Conservation (phyloP, 2,329 filamentous ascomycete species). For the Phaeosphaeriaceae sp. region DNA sequence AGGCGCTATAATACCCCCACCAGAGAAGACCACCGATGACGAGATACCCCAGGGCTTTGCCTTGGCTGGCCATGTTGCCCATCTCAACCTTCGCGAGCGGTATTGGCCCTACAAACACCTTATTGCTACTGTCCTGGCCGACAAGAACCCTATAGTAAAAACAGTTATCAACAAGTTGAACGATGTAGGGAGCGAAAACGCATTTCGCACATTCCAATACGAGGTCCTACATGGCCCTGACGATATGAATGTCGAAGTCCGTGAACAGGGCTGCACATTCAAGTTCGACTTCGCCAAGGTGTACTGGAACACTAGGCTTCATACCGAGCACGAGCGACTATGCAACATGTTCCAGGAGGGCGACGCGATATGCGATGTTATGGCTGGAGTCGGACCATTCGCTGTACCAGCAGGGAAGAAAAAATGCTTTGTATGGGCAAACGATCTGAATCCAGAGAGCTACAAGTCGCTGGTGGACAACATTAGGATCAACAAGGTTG, state of each 20-base stretch:
- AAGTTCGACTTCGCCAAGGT: constrained; percentile 94
- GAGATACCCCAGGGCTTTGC: constrained; percentile 88
- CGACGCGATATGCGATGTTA: constrained; percentile 92
- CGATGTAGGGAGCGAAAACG: constrained; percentile 81
- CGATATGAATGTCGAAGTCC: constrained; percentile 82
- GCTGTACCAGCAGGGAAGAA: constrained; percentile 90
- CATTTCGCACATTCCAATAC: constrained; percentile 91
- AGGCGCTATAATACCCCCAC: constrained; percentile 69
- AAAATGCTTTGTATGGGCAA: constrained; percentile 91
- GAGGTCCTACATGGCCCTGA: constrained; percentile 84
- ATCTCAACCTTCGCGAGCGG: constrained; percentile 84
- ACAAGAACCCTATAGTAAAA: constrained; percentile 82
- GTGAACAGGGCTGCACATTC: constrained; percentile 85
- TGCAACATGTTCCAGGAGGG: constrained; percentile 78
- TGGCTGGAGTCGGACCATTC: constrained; percentile 97
- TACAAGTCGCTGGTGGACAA: constrained; percentile 74
- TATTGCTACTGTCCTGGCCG: constrained; percentile 82
- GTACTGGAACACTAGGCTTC: constrained; percentile 95
- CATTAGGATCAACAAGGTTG: constrained; percentile 79
- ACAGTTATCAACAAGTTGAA: constrained; percentile 98
- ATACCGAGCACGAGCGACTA: constrained; percentile 85
- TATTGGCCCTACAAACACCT: constrained; percentile 86
- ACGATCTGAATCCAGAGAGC: constrained; percentile 94
- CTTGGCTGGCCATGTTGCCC: constrained; percentile 89
- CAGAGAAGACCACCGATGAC: constrained; percentile 76